Evolutionary conservation across 345 rosid genomes (phyloP), one percentile per base, ranked within the genome.

Genomic region (Diplotaxis tenuifolia): DNA sequence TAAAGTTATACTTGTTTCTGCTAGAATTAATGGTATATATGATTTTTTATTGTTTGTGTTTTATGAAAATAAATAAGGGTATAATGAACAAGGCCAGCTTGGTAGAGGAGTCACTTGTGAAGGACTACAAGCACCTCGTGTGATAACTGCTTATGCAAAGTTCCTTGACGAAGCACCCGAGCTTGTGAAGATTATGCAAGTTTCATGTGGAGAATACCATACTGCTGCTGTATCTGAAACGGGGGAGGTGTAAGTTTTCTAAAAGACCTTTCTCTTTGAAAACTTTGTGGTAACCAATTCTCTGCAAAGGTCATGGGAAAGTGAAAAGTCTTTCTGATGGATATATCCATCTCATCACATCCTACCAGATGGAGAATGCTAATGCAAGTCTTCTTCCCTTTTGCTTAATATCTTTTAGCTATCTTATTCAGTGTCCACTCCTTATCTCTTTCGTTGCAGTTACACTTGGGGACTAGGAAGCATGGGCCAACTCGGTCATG

Each of bases 161-260:
- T 88, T 84, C 83, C 97, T 92, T 63, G 99, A 92, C 62, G 98
- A 95, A 82, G 91, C 99, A 69, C 96, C 98, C 16, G 99, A 90
- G 79, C 88, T 81, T 28, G 94, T 90, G 87, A 90, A 92, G 94
- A 86, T 95, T 66, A 74, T 72, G 75, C 90, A 80, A 78, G 86
- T 95, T 72, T 90, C 98, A 77, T 95, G 98, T 42, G 99, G 99
- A 63, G 97, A 95, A 87, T 86, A 92, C 85, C 98, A 95, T 82
- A 78, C 96, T 31, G 98, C 98, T 16, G 98, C 93, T 72, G 79
- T 95, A 74, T 90, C 97, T 67, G 96, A 90, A 62, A 83, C 65
- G 36, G 91, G 97, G 78, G 98, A 95, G 93, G 97, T 95, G 98
- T 92, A 92, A 95, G 99, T 90, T 86, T 74, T 80, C 80, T 78